Evolutionary conservation across 441 rosid species (phyloP), one percentile per base, ranked within the genome.

Genomic region (Erysimum cheiri): DNA sequence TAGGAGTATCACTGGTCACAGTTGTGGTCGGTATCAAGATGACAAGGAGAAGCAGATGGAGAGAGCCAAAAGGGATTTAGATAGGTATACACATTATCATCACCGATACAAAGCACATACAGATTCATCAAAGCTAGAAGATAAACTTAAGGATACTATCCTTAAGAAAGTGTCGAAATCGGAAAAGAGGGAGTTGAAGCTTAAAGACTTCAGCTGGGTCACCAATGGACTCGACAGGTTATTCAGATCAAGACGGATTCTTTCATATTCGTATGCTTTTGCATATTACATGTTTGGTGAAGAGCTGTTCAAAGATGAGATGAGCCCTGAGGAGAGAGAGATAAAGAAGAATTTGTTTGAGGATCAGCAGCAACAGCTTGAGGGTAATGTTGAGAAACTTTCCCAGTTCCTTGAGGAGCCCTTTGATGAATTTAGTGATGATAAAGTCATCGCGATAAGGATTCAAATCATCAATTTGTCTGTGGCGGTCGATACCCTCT

Each of bases 301-400:
- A 24, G 88, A 87, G 19, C 58, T 84, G 29, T 80, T 85, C 67
- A 78, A 63, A 31, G 83, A 77, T 56, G 87, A 87, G 69, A 83
- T 83, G 85, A 81, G 64, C 33, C 29, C 60, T 14, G 71, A 71
- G 40, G 88, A 83, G 41, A 82, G 80, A 70, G 81, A 73, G 56
- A 69, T 82, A 46, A 87, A 84, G 60, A 80, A 79, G 55, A 72
- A 81, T 60, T 69, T 89, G 65, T 89, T 89, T 76, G 96, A 89
- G 82, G 85, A 84, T 71, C 96, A 87, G 68, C 96, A 89, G 71
- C 96, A 87, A 78, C 92, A 84, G 70, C 82, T 87, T 67, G 92
- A 89, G 81, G 80, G 69, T 22, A 81, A 84, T 73, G 82, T 89
- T 53, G 96, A 89, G 81, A 85, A 74, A 77, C 96, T 89, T 22